These are phyloP conservation scores for Eragrostis tef DNA, from an alignment of 202 grass and related monocot genomes.

Conservation along the genomic window DNA sequence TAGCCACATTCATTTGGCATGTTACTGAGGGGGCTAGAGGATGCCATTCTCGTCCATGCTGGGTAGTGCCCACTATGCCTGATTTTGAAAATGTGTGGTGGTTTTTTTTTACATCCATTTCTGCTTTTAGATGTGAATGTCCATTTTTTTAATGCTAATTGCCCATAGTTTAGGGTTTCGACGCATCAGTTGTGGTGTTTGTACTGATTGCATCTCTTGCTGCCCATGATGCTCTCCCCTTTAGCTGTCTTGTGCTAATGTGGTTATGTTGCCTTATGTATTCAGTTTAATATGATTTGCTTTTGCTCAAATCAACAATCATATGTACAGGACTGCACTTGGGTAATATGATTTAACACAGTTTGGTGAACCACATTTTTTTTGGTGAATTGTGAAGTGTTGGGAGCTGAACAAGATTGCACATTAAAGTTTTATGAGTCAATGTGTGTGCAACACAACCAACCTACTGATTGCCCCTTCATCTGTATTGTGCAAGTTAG, in stretches of 20 bases:
- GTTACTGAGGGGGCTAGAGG: slow-evolving; percentile 2
- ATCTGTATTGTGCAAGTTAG: background rate
- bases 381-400: background rate
- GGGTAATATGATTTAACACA: background rate
- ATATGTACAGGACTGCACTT: background rate
- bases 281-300: background rate
- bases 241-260: background rate
- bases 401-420: background rate
- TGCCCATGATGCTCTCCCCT: background rate
- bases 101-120: background rate
- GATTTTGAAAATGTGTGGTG: background rate
- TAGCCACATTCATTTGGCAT: slow-evolving; percentile 49
- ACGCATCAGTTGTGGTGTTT: background rate
- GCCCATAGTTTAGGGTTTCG: background rate
- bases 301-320: background rate
- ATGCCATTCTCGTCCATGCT: background rate
- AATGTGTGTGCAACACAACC: background rate
- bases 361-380: background rate
- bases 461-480: background rate
- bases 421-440: background rate
- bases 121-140: background rate
- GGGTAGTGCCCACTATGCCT: background rate
- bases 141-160: background rate
- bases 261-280: too few species aligned
- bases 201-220: background rate